Conservation (phyloP, 352 stramenopile genomes). For the Phytophthora niederhauseri region DNA sequence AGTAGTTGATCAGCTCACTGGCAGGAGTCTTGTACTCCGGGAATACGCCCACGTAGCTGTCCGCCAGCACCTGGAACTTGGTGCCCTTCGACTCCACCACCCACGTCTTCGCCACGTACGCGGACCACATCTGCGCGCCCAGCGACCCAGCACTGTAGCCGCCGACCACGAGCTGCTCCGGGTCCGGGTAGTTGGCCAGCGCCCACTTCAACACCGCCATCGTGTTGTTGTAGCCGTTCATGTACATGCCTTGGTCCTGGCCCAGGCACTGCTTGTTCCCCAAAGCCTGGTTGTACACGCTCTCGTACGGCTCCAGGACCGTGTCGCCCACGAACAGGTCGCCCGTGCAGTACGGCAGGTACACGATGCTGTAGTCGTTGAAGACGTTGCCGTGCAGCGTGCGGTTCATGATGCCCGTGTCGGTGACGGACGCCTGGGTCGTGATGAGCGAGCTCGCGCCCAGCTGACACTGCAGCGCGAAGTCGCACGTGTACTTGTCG, state of each 20-base stretch:
- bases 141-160: conserved; percentile 60
- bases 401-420: conserved; percentile 55
- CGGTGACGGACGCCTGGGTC: conserved; percentile 39
- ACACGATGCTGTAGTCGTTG: conserved; percentile 73
- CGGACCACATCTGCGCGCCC: conserved; percentile 44
- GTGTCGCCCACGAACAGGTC: conserved; percentile 59
- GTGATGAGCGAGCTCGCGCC: conserved; percentile 43
- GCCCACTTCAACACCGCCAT: conserved; percentile 62
- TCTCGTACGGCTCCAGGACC: conserved; percentile 27
- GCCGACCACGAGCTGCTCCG: conserved; percentile 51
- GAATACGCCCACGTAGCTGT: conserved; percentile 61
- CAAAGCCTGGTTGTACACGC: conserved; percentile 38
- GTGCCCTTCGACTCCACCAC: conserved; percentile 30
- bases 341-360: conserved; percentile 70
- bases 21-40: conserved; percentile 35
- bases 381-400: conserved; percentile 56
- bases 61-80: conserved; percentile 49
- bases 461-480: conserved; percentile 51
- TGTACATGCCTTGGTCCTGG: conserved; percentile 50
- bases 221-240: conserved; percentile 67
- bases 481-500: conserved; percentile 61
- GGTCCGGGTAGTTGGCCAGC: conserved; percentile 54
- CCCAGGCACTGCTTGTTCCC: conserved; percentile 37
- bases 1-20: conserved; percentile 46
- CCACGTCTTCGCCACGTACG: conserved; percentile 52